These are phyloP conservation scores for Artemisia annua DNA, from an alignment of 129 eudicot species.

Conservation along the genomic window DNA sequence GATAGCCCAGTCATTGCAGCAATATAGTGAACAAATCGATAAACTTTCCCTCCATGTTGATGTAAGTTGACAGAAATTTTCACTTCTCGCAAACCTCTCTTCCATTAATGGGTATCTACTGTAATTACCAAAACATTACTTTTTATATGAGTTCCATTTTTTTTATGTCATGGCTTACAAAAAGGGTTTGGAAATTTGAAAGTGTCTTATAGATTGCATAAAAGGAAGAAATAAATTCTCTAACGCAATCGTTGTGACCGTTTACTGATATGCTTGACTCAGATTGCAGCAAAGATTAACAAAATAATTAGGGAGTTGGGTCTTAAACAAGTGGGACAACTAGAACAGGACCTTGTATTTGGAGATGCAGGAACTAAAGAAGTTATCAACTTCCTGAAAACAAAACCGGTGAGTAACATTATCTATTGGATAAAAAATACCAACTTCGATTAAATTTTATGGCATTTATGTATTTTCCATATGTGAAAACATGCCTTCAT, in stretches of 20 bases:
- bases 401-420: slow-evolving; percentile 47
- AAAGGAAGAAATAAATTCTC: slow-evolving; percentile 2
- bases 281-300: slow-evolving; percentile 93
- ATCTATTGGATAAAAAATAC: not conserved
- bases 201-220: slow-evolving; percentile 2
- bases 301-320: slow-evolving; percentile 65
- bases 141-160: not conserved
- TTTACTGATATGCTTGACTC: slow-evolving; percentile 20
- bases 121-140: not conserved
- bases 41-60: slow-evolving; percentile 92
- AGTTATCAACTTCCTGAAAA: slow-evolving; percentile 62
- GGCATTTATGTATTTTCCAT: not conserved
- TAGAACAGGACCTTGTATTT: slow-evolving; percentile 90
- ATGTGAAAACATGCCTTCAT: not conserved
- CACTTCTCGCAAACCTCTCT: slow-evolving; percentile 6
- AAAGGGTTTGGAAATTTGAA: not conserved
- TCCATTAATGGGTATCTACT: not conserved
- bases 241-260: not conserved
- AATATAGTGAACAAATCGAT: slow-evolving; percentile 88
- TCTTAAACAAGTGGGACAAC: slow-evolving; percentile 82
- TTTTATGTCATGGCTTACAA: not conserved
- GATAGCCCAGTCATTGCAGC: slow-evolving; percentile 91
- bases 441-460: not conserved
- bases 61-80: slow-evolving; percentile 52
- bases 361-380: slow-evolving; percentile 98